Evolutionary conservation across 768 basidiomycete species (phyloP), one percentile per base, ranked within the genome.

Genomic region (Tricholoma matsutake): DNA sequence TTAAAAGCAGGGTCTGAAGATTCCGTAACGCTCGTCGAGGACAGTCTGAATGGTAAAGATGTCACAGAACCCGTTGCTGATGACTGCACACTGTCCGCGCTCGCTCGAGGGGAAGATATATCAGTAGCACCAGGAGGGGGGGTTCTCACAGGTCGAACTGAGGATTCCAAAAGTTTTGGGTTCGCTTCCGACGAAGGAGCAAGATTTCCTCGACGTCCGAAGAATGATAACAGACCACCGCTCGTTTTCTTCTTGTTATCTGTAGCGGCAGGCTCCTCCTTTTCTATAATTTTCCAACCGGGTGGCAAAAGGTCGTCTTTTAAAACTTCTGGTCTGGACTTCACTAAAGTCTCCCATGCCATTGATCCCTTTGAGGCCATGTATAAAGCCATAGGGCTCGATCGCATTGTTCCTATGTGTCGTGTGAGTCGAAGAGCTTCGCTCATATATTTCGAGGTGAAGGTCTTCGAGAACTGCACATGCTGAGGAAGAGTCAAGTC

Each of bases 291-390:
- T 61, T 86, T 79, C 91, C 91, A 91, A 4, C 90, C 91, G 14
- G 79, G 72, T n/a, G 86, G 89, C 6, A 85, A 63, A 39, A 79
- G 71, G 65, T 88, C 87, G 20, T 90, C 87, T 25, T 76, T 75
- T 28, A 75, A 63, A 35, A 76, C 60, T 10, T 83, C 83, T 31
- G 81, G 78, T 52, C 75, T 76, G 2, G 82, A 75, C 70, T 84
- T 89, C 0, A 91, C 75, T 16, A 86, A 81, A 6, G 79, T 79
- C 69, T 92, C 88, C 92, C 92, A 93, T 20, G 89, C 84, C 18
- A 83, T 82, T 4, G 88, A 87, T 1, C 90, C 90, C 71, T 88
- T 91, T 0, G 87, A 84, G 5, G 84, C 78, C 43, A 90, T 68
- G 64, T 89, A 86, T 59, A 85, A 77, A n/a, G 87, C 79, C 69